Percentiles rank a stretch among this genome's conserved stretches.
These are phyloP conservation scores for Apiospora sp. DNA, from an alignment of 2,329 filamentous ascomycete genomes.

Conservation along the genomic window DNA sequence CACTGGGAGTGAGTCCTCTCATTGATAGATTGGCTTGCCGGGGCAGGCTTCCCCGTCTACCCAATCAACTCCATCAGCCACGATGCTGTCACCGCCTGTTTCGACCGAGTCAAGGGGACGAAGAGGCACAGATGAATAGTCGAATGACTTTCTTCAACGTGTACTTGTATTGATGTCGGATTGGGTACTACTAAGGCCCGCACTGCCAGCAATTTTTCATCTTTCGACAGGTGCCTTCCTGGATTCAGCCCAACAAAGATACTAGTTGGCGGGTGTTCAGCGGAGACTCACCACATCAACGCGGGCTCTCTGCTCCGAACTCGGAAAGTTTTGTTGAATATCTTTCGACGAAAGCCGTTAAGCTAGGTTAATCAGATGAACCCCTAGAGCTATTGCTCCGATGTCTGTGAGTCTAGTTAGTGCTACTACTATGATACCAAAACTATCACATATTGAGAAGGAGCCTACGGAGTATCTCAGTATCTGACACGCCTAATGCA, in stretches of 20 bases:
- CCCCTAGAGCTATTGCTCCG: neutral
- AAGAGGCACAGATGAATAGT: neutral
- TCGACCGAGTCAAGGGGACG: neutral
- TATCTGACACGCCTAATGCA: slow-evolving; percentile 6
- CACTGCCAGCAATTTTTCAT: neutral
- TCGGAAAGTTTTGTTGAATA: slow-evolving; percentile 6
- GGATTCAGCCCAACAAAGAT: neutral
- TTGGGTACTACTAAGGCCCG: neutral
- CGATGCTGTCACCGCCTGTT: slow-evolving; percentile 9
- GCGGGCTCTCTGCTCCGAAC: neutral
- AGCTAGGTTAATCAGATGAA: neutral
- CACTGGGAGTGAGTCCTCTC: neutral
- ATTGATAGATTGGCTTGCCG: neutral
- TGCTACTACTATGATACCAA: neutral
- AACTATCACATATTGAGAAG: neutral
- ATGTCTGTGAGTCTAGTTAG: neutral
- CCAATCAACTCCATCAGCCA: neutral
- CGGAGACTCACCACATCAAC: neutral
- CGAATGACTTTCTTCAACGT: neutral
- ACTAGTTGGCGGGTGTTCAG: neutral
- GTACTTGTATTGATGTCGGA: neutral
- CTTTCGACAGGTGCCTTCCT: neutral
- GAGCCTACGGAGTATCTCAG: too few species aligned
- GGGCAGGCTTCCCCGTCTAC: neutral
- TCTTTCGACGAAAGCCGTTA: neutral